Percentiles rank a stretch among this genome's conserved stretches.
These are phyloP conservation scores for Prunus dulcis DNA, from an alignment of 306 rosid species.

Conservation along the genomic window DNA sequence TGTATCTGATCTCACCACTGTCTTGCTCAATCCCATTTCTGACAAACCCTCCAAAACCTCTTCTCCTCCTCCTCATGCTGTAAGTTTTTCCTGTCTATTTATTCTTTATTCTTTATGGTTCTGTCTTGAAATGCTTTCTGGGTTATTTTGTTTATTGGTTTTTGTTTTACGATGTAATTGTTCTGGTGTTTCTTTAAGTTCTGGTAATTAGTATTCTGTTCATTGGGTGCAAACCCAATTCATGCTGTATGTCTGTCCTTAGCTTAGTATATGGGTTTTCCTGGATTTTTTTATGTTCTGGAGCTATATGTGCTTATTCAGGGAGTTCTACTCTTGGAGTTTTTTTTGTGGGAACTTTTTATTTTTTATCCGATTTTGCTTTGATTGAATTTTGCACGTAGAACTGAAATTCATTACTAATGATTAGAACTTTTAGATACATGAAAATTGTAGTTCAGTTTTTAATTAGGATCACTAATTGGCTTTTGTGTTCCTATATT, in stretches of 20 bases:
- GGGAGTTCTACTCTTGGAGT: neutral
- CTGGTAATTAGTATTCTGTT: neutral
- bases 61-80: slow-evolving; percentile 37
- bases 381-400: neutral
- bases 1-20: slow-evolving; percentile 83
- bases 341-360: neutral
- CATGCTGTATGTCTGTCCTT: neutral
- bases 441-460: neutral
- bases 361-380: neutral
- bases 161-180: neutral
- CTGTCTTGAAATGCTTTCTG: slow-evolving; percentile 5
- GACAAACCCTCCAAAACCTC: slow-evolving; percentile 55
- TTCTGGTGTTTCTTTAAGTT: neutral
- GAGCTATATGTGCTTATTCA: neutral
- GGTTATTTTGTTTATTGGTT: slow-evolving; percentile 10
- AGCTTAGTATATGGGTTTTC: neutral
- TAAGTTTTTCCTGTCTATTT: slow-evolving; percentile 35
- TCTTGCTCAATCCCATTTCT: slow-evolving; percentile 82
- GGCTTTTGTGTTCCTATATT: neutral
- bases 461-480: neutral
- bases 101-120: neutral
- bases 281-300: neutral
- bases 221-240: neutral
- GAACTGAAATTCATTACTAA: neutral
- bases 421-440: neutral